These are phyloP conservation scores for Podospora pseudocomata DNA, from an alignment of 495 filamentous ascomycete species.

Conservation along the genomic window DNA sequence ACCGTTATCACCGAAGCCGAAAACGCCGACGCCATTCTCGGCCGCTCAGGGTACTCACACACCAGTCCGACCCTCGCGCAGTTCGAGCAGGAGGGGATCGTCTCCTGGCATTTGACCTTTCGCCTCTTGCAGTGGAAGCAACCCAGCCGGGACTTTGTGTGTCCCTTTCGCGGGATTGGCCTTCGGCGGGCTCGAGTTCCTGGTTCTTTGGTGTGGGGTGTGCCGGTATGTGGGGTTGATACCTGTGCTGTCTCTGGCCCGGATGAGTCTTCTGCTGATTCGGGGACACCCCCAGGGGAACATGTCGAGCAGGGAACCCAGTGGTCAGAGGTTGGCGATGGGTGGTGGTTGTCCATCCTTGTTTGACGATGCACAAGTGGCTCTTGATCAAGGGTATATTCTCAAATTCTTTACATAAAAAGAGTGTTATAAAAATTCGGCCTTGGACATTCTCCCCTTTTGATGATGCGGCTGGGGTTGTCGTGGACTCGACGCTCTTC, in stretches of 20 bases:
- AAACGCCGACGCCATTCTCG: neutral
- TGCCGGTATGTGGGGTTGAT: neutral
- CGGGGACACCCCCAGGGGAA: neutral
- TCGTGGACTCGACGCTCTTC: neutral
- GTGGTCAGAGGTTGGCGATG: neutral
- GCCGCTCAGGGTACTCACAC: slow-evolving; percentile 48
- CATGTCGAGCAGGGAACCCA: neutral
- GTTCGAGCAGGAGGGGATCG: slow-evolving; percentile 47
- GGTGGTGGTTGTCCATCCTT: neutral
- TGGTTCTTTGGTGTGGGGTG: neutral
- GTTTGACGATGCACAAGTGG: neutral
- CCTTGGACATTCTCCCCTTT: no score
- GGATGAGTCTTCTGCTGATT: neutral
- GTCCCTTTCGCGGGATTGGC: slow-evolving; percentile 41
- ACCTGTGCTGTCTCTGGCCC: neutral
- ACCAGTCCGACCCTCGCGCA: slow-evolving; percentile 48
- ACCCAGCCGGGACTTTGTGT: slow-evolving; percentile 54
- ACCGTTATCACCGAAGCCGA: neutral
- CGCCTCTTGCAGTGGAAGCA: slow-evolving; percentile 56
- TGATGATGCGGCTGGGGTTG: neutral
- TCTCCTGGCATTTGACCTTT: slow-evolving; percentile 57
- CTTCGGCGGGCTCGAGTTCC: slow-evolving; percentile 17
- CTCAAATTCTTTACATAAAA: neutral
- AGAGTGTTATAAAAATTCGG: neutral
- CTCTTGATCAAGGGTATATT: neutral